Percentiles rank a stretch among this genome's conserved stretches.
Conservation (phyloP, 331 rosid genomes). For the Pyracantha coccinea region DNA sequence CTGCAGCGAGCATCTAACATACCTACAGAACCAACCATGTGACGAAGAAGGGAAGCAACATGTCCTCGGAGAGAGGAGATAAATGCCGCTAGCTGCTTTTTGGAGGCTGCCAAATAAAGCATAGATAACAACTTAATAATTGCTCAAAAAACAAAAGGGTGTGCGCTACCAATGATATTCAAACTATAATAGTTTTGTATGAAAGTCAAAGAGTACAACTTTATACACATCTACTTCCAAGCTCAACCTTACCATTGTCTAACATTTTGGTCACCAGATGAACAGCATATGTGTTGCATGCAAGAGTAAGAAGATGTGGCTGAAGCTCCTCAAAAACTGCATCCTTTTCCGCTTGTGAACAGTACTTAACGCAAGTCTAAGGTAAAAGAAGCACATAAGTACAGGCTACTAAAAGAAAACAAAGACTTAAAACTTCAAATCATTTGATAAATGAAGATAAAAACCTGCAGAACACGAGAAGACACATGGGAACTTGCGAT, state of each 20-base stretch:
- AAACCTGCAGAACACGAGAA: conserved; percentile 91
- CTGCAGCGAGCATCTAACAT: conserved; percentile 13
- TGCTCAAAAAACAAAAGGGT: not conserved
- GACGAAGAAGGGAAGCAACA: conserved; percentile 90
- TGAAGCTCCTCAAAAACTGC: conserved; percentile 77
- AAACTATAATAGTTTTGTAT: not conserved
- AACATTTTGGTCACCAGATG: conserved; percentile 91
- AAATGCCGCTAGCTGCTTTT: conserved; percentile 65
- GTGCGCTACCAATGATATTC: not conserved
- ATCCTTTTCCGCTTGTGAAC: conserved; percentile 75
- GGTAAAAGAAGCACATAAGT: conserved; percentile 12
- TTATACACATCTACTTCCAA: not conserved
- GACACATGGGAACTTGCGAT: conserved; percentile 87
- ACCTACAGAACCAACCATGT: conserved; percentile 97
- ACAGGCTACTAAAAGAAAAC: not conserved
- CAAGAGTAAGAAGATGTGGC: conserved; percentile 73
- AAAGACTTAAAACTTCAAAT: not conserved
- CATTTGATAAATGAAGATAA: not conserved
- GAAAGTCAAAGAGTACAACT: not conserved
- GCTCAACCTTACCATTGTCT: conserved; percentile 55
- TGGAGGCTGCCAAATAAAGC: conserved; percentile 57
- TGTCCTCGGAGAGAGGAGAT: conserved; percentile 77
- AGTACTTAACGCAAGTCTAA: conserved; percentile 85
- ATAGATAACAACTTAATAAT: not conserved
- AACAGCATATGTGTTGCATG: conserved; percentile 71